A percentile compares a stretch with the other conserved stretches of the same genome.
phyloP scores from a whole-genome alignment of 805 yeast genomes.

The Sugiyamaella lignohabitans region DNA sequence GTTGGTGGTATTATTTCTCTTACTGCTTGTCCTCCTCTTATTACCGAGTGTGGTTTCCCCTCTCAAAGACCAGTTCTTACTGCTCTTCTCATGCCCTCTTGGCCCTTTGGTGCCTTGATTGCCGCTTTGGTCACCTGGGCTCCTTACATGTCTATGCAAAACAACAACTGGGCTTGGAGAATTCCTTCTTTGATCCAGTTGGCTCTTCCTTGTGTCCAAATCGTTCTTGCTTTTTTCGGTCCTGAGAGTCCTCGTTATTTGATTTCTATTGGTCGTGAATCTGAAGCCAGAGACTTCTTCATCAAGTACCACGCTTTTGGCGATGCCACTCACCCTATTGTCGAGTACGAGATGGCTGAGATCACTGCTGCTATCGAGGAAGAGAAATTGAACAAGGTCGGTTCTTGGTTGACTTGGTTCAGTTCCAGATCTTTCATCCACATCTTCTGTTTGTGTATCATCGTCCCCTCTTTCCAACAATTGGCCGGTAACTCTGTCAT shows the following conservation, averaged over 20 bases:
- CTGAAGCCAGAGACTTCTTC: slow-evolving; percentile 46
- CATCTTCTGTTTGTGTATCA: slow-evolving; percentile 6
- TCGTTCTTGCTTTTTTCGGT: slow-evolving; percentile 41
- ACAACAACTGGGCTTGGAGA: slow-evolving; percentile 53
- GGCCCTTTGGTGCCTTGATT: slow-evolving; percentile 63
- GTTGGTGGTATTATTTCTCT: slow-evolving; percentile 69
- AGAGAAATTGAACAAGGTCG: slow-evolving; percentile 17
- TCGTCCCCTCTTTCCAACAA: slow-evolving; percentile 11
- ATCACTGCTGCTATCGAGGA: slow-evolving; percentile 19
- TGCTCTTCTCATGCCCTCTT: slow-evolving; percentile 62
- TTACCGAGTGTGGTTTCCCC: slow-evolving; percentile 63
- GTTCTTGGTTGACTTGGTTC: slow-evolving; percentile 5
- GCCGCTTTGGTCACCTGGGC: slow-evolving; percentile 79
- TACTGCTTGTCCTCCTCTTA: slow-evolving; percentile 73
- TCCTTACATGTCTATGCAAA: slow-evolving; percentile 39
- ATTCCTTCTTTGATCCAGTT: slow-evolving; percentile 68
- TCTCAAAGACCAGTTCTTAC: slow-evolving; percentile 55
- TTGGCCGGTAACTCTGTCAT: slow-evolving; percentile 16
- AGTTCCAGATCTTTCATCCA: slow-evolving; percentile 7
- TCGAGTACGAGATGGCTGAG: slow-evolving; percentile 26
- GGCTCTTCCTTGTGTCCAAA: slow-evolving; percentile 54
- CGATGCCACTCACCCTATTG: slow-evolving; percentile 21
- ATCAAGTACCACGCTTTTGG: slow-evolving; percentile 18
- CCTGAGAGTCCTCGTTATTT: slow-evolving; percentile 87
- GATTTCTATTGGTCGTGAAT: slow-evolving; percentile 52